Percentiles rank a stretch among this genome's conserved stretches.
These are phyloP conservation scores for Parvularia atlantis DNA, from an alignment of 78 protist species.

Conservation along the genomic window DNA sequence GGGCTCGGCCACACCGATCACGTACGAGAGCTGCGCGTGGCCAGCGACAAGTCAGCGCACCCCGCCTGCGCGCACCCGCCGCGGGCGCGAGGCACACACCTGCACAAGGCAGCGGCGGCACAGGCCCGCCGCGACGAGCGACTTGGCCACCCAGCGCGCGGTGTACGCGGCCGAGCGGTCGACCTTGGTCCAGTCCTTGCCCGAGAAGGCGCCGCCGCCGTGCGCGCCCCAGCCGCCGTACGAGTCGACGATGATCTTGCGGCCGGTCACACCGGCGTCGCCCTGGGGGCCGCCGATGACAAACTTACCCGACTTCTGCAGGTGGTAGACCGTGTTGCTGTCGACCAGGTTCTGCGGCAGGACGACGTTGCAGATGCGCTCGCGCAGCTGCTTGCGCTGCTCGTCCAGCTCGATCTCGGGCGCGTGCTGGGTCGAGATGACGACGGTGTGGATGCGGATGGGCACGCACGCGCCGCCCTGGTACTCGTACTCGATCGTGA, in stretches of 20 bases:
- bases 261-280: slow-evolving; percentile 99
- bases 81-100: no score
- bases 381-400: slow-evolving; percentile 69
- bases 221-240: slow-evolving; percentile 99
- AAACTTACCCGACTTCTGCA: slow-evolving; percentile 98
- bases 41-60: neutral
- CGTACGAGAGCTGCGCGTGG: slow-evolving; percentile 77
- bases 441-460: slow-evolving; percentile 91
- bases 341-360: slow-evolving; percentile 81
- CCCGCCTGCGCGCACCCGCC: neutral
- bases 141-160: slow-evolving; percentile 99
- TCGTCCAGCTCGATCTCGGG: slow-evolving; percentile 80
- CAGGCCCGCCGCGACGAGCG: slow-evolving; percentile 91
- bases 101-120: slow-evolving; percentile 87
- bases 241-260: slow-evolving; percentile 99
- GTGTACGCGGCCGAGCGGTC: slow-evolving; percentile 99
- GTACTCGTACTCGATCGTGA: slow-evolving; percentile 93
- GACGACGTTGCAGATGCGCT: slow-evolving; percentile 77
- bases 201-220: slow-evolving; percentile 99
- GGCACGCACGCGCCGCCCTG: slow-evolving; percentile 72
- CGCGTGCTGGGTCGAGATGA: slow-evolving; percentile 97
- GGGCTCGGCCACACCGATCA: slow-evolving; percentile 99
- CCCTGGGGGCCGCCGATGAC: slow-evolving; percentile 98
- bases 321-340: slow-evolving; percentile 89
- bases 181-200: slow-evolving; percentile 99